Percentiles rank a stretch among this genome's conserved stretches.
phyloP scores from a whole-genome alignment of 306 rosid genomes.

The Cyamopsis tetragonoloba region DNA sequence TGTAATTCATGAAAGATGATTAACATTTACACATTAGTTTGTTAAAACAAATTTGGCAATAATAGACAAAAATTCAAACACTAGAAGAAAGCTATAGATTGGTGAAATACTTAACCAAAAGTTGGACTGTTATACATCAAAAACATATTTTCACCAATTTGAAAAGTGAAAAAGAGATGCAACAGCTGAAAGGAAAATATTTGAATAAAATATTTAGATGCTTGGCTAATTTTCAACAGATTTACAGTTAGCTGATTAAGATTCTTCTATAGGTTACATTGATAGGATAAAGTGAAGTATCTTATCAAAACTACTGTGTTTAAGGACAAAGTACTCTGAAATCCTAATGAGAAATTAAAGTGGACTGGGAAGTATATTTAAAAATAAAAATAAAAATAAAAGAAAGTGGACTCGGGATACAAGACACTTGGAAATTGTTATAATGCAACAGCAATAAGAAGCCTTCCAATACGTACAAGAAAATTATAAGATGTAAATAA shows the following conservation, averaged over 20 bases:
- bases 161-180: not conserved
- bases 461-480: no score
- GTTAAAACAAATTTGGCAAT: no score
- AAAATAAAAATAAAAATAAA: no score
- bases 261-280: not conserved
- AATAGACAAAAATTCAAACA: no score
- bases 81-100: no score
- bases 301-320: not conserved
- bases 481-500: not conserved
- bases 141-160: not conserved
- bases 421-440: not conserved
- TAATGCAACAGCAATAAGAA: no score
- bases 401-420: no score
- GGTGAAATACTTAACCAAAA: no score
- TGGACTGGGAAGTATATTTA: no score
- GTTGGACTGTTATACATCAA: no score
- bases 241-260: not conserved
- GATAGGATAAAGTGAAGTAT: not conserved
- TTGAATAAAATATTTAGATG: not conserved
- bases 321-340: not conserved
- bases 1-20: conserved; percentile 29
- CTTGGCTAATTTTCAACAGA: not conserved
- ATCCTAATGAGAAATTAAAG: not conserved
- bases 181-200: not conserved
- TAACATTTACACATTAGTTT: no score